Conservation (phyloP, 176 grass and related monocot genomes). For the Eleusine coracana region DNA sequence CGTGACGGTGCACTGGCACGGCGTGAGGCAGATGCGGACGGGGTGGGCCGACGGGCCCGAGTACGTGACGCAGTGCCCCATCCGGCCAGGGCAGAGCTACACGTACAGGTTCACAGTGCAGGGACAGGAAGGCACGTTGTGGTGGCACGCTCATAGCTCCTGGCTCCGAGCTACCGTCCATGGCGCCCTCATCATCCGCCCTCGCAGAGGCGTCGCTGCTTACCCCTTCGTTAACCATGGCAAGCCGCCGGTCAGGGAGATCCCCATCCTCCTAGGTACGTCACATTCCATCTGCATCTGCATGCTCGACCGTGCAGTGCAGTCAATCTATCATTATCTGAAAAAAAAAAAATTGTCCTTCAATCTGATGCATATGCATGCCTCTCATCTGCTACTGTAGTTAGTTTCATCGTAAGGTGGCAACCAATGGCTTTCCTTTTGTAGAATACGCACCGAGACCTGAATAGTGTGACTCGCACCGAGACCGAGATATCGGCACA, state of each 20-base stretch:
- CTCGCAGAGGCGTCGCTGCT: constrained; percentile 24
- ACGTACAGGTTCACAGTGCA: constrained; percentile 78
- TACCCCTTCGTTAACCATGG: constrained; percentile 61
- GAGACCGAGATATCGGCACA: too few species aligned
- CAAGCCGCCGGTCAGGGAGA: constrained; percentile 49
- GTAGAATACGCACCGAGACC: not conserved
- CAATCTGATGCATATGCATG: not conserved
- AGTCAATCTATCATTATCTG: too few species aligned
- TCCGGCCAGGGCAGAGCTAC: constrained; percentile 69
- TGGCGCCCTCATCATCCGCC: constrained; percentile 76
- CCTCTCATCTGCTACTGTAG: too few species aligned
- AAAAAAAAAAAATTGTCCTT: too few species aligned
- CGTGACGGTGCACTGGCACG: constrained; percentile 81
- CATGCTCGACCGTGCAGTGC: too few species aligned
- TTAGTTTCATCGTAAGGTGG: not conserved
- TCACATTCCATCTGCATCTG: not conserved
- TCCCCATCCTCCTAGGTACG: constrained; percentile 83
- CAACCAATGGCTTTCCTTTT: not conserved
- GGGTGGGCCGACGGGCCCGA: constrained; percentile 91
- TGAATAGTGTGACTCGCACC: not conserved
- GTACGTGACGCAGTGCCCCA: constrained; percentile 95
- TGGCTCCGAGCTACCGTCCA: constrained; percentile 93
- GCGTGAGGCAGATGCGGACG: constrained; percentile 81
- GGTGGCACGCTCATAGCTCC: constrained; percentile 96
- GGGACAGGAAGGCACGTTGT: constrained; percentile 82